These are phyloP conservation scores for Geoglossum cookeanum DNA, from an alignment of 2,329 filamentous ascomycete genomes.

Conservation along the genomic window DNA sequence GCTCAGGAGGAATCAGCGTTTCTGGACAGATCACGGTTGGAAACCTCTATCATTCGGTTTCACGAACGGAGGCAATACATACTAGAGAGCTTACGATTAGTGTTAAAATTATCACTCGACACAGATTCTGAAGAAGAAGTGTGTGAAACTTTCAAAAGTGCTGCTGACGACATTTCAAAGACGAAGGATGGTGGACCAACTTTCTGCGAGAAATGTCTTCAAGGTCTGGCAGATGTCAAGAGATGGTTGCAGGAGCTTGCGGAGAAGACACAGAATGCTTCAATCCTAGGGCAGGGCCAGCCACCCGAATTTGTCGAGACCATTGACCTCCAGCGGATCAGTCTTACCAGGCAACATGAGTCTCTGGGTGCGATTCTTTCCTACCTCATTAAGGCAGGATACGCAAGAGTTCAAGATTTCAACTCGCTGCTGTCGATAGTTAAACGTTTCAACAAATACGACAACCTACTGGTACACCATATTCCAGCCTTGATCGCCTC, in stretches of 20 bases:
- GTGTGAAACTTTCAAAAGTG: conserved; percentile 31
- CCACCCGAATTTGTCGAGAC: conserved; percentile 52
- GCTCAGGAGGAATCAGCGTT: conserved; percentile 48
- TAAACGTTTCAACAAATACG: conserved; percentile 56
- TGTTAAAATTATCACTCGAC: conserved; percentile 49
- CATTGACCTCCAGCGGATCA: conserved; percentile 60
- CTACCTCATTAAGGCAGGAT: conserved; percentile 57
- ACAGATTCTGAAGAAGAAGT: conserved; percentile 36
- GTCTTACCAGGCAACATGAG: conserved; percentile 78
- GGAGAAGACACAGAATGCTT: conserved; percentile 57
- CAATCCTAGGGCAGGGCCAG: conserved; percentile 49
- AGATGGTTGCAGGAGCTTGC: conserved; percentile 54
- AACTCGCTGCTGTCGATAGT: conserved; percentile 47
- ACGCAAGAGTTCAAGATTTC: conserved; percentile 54
- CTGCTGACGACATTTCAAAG: conserved; percentile 38
- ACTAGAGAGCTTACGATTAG: conserved; percentile 64
- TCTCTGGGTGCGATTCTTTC: conserved; percentile 63
- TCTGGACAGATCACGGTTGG: conserved; percentile 52
- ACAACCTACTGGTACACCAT: conserved; percentile 57
- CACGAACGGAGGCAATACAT: conserved; percentile 70
- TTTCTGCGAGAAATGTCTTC: conserved; percentile 57
- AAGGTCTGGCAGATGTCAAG: conserved; percentile 58
- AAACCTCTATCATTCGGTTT: conserved; percentile 69
- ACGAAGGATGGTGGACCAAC: conserved; percentile 30
- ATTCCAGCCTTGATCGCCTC: conserved; percentile 62